These are phyloP conservation scores for Camellia sinensis DNA, from an alignment of 148 eudicot species.

Conservation along the genomic window DNA sequence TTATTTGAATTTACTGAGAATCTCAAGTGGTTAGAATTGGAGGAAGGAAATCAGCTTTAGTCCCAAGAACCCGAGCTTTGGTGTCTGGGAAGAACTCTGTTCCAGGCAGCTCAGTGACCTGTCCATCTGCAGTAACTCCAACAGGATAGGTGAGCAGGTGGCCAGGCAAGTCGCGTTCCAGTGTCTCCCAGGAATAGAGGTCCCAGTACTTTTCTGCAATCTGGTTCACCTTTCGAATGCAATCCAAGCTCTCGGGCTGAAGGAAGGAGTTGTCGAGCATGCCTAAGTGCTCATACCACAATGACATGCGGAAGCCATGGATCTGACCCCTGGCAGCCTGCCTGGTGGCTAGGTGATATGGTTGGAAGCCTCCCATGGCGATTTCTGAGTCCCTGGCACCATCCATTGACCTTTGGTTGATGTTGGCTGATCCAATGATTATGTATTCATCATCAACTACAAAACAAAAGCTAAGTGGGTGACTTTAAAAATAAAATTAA, in stretches of 20 bases:
- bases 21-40: conserved; percentile 11
- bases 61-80: conserved; percentile 32
- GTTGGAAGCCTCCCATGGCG: conserved; percentile 62
- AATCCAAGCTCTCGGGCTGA: conserved; percentile 35
- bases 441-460: conserved; percentile 58
- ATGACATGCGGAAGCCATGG: conserved; percentile 46
- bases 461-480: background rate
- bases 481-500: too few species aligned
- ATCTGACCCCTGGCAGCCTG: conserved; percentile 40
- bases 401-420: conserved; percentile 38
- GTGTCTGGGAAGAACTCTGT: conserved; percentile 33
- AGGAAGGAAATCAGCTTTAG: conserved; percentile 23
- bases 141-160: conserved; percentile 46
- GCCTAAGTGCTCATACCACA: conserved; percentile 55
- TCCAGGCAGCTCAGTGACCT: conserved; percentile 37
- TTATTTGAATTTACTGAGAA: too few species aligned
- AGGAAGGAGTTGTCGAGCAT: conserved; percentile 30
- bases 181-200: conserved; percentile 27
- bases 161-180: conserved; percentile 39
- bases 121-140: conserved; percentile 28
- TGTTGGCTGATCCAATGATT: conserved; percentile 10
- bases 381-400: conserved; percentile 57
- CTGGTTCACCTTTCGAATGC: conserved; percentile 43
- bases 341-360: conserved; percentile 31
- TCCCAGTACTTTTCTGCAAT: conserved; percentile 41